Evolutionary conservation across 768 basidiomycete species (phyloP).

Genomic region (Hypholoma sublateritium): DNA sequence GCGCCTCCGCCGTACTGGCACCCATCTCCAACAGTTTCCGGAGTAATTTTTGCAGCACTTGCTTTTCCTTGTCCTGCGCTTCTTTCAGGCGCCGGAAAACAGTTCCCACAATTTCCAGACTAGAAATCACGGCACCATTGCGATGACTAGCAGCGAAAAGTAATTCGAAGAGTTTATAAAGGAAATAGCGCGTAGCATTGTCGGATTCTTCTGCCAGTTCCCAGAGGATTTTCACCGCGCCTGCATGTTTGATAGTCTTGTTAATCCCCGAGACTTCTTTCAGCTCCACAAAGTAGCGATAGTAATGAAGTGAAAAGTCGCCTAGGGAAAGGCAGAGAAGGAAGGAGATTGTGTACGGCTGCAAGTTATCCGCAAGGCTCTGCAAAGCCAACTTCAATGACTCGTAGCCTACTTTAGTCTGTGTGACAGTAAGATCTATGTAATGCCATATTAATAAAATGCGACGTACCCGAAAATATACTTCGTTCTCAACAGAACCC

Average conservation of each 20-base stretch:
- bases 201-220: slow-evolving; percentile 34
- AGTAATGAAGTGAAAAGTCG: slow-evolving; percentile 50
- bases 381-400: slow-evolving; percentile 60
- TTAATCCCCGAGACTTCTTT: slow-evolving; percentile 41
- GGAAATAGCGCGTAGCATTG: slow-evolving; percentile 38
- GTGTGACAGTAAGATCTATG: neutral
- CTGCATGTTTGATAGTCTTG: slow-evolving; percentile 55
- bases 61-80: slow-evolving; percentile 48
- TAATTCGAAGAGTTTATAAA: slow-evolving; percentile 63
- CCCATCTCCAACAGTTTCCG: slow-evolving; percentile 77
- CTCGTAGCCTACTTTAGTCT: slow-evolving; percentile 65
- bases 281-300: slow-evolving; percentile 51
- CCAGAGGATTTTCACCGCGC: slow-evolving; percentile 63
- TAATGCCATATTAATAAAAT: neutral
- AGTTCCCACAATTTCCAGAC: slow-evolving; percentile 51
- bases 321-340: slow-evolving; percentile 67
- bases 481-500: slow-evolving; percentile 51
- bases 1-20: slow-evolving; percentile 60
- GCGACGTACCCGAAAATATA: slow-evolving; percentile 63
- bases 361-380: slow-evolving; percentile 45
- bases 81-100: slow-evolving; percentile 36
- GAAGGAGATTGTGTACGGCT: slow-evolving; percentile 55
- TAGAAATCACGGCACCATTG: slow-evolving; percentile 68
- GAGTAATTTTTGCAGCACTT: slow-evolving; percentile 60
- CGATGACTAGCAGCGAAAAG: slow-evolving; percentile 61